Percentiles rank a stretch among this genome's conserved stretches.
Conservation (phyloP, 257 asterid genomes). For the Primulina huaijiensis region DNA sequence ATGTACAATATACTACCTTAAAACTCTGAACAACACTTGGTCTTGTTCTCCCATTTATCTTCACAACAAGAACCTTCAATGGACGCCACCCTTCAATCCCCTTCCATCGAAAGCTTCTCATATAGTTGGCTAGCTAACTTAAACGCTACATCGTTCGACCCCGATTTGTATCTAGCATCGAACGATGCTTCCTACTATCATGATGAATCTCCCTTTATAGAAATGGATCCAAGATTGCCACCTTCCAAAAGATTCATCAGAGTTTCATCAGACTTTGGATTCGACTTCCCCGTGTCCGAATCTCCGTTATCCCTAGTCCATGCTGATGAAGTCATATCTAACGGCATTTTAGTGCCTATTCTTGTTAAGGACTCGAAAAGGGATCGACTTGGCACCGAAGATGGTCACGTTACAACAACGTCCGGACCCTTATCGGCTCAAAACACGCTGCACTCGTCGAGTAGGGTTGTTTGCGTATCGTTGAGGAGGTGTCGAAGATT, state of each 20-base stretch:
- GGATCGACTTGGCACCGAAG: constrained; percentile 17
- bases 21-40: constrained; percentile 10
- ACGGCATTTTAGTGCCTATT: constrained; percentile 59
- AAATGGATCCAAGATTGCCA: constrained; percentile 86
- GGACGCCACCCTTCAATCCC: constrained; percentile 48
- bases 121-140: constrained; percentile 58
- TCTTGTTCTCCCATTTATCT: not conserved
- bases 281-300: constrained; percentile 58
- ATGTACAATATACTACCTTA: constrained; percentile 16
- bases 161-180: constrained; percentile 26
- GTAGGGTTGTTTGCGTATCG: constrained; percentile 36
- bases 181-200: constrained; percentile 33
- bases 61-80: constrained; percentile 24
- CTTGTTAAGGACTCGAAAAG: constrained; percentile 27
- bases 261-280: constrained; percentile 57
- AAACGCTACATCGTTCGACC: constrained; percentile 28
- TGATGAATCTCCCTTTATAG: constrained; percentile 70
- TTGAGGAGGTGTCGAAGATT: constrained; percentile 52
- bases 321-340: constrained; percentile 72
- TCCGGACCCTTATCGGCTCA: constrained; percentile 17
- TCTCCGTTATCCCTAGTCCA: constrained; percentile 46
- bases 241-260: constrained; percentile 72
- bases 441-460: constrained; percentile 18
- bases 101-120: constrained; percentile 72
- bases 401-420: constrained; percentile 19